Evolutionary conservation across 1,139 yeast genomes (phyloP), one percentile per base, ranked within the genome.

Genomic region (Hanseniaspora uvarum): DNA sequence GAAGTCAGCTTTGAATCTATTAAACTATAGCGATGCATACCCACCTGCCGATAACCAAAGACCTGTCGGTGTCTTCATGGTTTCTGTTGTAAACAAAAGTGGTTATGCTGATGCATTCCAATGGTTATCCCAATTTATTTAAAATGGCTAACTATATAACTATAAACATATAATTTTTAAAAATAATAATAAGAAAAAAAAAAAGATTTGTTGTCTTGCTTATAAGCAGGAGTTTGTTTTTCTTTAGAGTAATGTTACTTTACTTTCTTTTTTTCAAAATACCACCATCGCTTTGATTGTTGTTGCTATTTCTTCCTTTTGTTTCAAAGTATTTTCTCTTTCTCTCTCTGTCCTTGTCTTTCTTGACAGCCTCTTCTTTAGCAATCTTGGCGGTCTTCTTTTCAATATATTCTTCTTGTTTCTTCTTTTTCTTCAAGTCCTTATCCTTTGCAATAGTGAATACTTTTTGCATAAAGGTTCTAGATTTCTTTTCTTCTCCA

Each of bases 1-100:
- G 65, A 86, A 94, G 73, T 81, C 86, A 58, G 94, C 95, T 53
- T 77, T 94, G 63, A 95, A 95, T 54, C 76, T 94, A 66, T 83
- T 79, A 71, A 81, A 81, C 64, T 43, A 43, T 41, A 88, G 96
- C 58, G 88, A 96, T 43, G 97, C 97, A 64, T 82, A 81, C 59
- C 77, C 74, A 51, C 82, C 83, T 65, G 74, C 86, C 60, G 88
- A 82, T 58, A 83, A 82, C 58, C 77, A 78, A 63, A 84, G 98
- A 74, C 97, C 99, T 53, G 82, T 92, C 58, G 99, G 92, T 73
- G 81, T 92, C 48, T 94, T 81, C 72, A 92, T 94, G 97, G 92
- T 95, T 70, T 87, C 96, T 33, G 95, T 92, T 59, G 95, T 87
- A 56, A 84, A 86, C 94, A 86, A 96, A 77, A 86, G 86, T 69